Percentiles rank a stretch among this genome's conserved stretches.
Evolutionary conservation across 192 early-diverging fungal genomes (phyloP).

Genomic region (Phlyctochytrium bullatum): DNA sequence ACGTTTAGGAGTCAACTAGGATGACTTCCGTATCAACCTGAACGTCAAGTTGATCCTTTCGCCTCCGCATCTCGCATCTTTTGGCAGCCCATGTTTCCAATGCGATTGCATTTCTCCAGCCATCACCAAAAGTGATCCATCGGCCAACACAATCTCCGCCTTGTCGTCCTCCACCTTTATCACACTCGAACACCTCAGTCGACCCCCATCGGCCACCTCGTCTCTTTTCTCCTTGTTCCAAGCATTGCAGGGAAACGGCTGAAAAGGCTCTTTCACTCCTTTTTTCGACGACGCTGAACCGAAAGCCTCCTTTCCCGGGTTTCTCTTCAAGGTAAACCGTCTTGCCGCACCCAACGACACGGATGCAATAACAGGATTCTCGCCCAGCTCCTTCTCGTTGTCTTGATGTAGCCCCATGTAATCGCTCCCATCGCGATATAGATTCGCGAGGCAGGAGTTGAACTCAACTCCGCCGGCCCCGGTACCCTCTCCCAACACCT

Average conservation of each 20-base stretch:
- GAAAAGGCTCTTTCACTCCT: neutral
- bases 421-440: constrained; percentile 1
- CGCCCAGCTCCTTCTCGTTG: constrained; percentile 4
- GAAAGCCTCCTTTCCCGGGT: neutral
- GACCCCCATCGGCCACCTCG: neutral
- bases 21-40: neutral
- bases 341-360: constrained; percentile 1
- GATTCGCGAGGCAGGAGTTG: constrained; percentile 4
- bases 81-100: constrained; percentile 2
- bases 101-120: neutral
- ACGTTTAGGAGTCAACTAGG: no score
- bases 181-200: neutral
- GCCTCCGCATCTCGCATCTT: neutral
- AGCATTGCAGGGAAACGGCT: neutral
- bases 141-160: neutral
- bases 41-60: neutral
- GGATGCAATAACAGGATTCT: neutral
- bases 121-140: constrained; percentile 1
- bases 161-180: neutral
- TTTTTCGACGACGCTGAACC: neutral
- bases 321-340: neutral
- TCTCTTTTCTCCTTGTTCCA: neutral
- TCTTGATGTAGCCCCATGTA: constrained; percentile 3
- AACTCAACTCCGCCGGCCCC: neutral
- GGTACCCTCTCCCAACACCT: neutral